These are phyloP conservation scores for Schrenkiella parvula DNA, from an alignment of 345 rosid genomes.

Conservation along the genomic window DNA sequence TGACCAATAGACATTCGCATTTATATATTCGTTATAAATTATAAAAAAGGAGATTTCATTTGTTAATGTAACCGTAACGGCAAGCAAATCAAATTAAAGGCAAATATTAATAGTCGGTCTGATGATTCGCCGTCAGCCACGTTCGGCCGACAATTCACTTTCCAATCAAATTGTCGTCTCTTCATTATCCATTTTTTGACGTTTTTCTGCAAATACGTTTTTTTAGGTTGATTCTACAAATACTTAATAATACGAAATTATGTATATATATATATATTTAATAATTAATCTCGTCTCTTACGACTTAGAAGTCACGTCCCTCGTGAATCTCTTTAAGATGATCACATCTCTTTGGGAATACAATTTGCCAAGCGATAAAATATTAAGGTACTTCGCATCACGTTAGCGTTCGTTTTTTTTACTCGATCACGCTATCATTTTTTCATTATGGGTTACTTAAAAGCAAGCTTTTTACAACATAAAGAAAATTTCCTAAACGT, in stretches of 20 bases:
- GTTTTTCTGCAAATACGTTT: background rate
- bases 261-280: background rate
- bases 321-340: background rate
- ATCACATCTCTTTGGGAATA: constrained; percentile 15
- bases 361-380: background rate
- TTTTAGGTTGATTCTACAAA: background rate
- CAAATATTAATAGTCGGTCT: constrained; percentile 30
- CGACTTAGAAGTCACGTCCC: constrained; percentile 15
- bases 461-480: constrained; percentile 1
- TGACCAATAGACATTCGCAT: constrained; percentile 9
- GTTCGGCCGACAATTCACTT: constrained; percentile 30
- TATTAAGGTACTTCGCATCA: constrained; percentile 11
- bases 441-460: background rate
- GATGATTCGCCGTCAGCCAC: constrained; percentile 30
- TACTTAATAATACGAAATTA: background rate
- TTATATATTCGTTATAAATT: background rate
- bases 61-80: constrained; percentile 20
- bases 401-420: background rate
- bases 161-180: constrained; percentile 26
- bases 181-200: constrained; percentile 25
- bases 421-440: background rate
- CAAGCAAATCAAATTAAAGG: constrained; percentile 32
- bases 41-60: background rate
- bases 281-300: background rate
- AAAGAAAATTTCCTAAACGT: background rate